These are phyloP conservation scores for Bipolaris gigantea DNA, from an alignment of 2,329 filamentous ascomycete genomes.

Conservation along the genomic window DNA sequence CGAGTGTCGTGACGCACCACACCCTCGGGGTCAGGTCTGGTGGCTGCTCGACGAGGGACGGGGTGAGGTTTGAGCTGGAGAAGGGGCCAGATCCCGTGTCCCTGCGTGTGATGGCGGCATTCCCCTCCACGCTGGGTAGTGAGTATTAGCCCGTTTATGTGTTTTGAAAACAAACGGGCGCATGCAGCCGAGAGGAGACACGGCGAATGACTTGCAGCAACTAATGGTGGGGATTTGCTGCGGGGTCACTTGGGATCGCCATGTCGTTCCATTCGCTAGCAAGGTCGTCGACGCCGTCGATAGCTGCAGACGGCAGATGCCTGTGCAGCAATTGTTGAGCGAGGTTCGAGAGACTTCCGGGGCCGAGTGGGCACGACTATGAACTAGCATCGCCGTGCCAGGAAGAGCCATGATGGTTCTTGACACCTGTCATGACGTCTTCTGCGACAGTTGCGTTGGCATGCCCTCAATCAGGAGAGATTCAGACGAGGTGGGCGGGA, in stretches of 20 bases:
- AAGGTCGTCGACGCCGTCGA: conserved; percentile 12
- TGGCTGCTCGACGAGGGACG: conserved; percentile 8
- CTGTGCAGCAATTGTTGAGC: conserved; percentile 20
- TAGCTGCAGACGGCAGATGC: conserved; percentile 26
- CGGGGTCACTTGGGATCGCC: conserved; percentile 29
- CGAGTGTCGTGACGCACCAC: conserved; percentile 21
- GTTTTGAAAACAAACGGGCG: conserved; percentile 20
- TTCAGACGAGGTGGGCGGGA: conserved; percentile 6
- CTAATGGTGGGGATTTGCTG: conserved; percentile 35
- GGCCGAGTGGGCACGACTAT: conserved; percentile 3
- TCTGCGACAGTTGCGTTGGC: neutral
- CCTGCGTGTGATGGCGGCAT: conserved; percentile 28
- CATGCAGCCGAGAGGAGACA: conserved; percentile 31
- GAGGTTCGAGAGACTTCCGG: conserved; percentile 5
- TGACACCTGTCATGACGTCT: conserved; percentile 11
- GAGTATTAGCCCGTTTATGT: conserved; percentile 33
- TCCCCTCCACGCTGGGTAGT: conserved; percentile 7
- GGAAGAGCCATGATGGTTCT: neutral
- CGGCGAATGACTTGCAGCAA: conserved; percentile 44
- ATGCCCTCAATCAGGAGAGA: conserved; percentile 2
- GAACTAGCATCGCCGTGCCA: conserved; percentile 1
- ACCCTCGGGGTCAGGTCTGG: conserved; percentile 6
- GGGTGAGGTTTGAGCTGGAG: conserved; percentile 16
- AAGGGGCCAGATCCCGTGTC: conserved; percentile 21
- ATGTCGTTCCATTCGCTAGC: conserved; percentile 27